phyloP scores from a whole-genome alignment of 2,329 filamentous ascomycete species.

The Penicillium capsulatum region DNA sequence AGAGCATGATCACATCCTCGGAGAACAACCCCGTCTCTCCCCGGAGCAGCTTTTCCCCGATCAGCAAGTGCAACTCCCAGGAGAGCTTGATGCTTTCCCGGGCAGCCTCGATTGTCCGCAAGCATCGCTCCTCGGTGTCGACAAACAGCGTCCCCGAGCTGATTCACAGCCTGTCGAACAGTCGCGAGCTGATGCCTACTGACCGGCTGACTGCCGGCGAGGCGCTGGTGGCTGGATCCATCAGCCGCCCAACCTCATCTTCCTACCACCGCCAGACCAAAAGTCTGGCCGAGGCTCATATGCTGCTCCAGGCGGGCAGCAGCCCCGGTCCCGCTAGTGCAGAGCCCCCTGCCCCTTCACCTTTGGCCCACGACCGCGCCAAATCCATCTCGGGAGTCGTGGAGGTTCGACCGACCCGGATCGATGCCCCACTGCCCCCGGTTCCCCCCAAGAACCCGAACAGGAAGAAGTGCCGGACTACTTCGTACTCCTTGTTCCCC shows the following conservation, averaged over 20 bases:
- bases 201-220: constrained; percentile 23
- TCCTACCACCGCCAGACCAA: constrained; percentile 36
- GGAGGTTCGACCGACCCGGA: constrained; percentile 19
- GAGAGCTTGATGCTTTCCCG: constrained; percentile 53
- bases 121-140: constrained; percentile 47
- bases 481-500: constrained; percentile 46
- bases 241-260: constrained; percentile 22
- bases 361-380: constrained; percentile 32
- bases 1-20: constrained; percentile 38
- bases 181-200: constrained; percentile 35
- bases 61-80: constrained; percentile 56
- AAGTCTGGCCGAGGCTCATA: constrained; percentile 35
- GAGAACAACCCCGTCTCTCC: constrained; percentile 38
- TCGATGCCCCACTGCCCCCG: constrained; percentile 18
- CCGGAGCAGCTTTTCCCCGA: constrained; percentile 49
- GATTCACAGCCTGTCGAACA: constrained; percentile 39
- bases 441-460: constrained; percentile 26
- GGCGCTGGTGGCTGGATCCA: constrained; percentile 10
- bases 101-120: constrained; percentile 45
- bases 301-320: constrained; percentile 26
- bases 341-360: constrained; percentile 20
- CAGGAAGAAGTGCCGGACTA: constrained; percentile 34
- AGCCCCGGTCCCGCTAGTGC: constrained; percentile 27
- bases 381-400: constrained; percentile 36
- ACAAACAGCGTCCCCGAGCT: constrained; percentile 45